These are phyloP conservation scores for Blastobotrys muscicola DNA, from an alignment of 805 yeast species.

Conservation along the genomic window DNA sequence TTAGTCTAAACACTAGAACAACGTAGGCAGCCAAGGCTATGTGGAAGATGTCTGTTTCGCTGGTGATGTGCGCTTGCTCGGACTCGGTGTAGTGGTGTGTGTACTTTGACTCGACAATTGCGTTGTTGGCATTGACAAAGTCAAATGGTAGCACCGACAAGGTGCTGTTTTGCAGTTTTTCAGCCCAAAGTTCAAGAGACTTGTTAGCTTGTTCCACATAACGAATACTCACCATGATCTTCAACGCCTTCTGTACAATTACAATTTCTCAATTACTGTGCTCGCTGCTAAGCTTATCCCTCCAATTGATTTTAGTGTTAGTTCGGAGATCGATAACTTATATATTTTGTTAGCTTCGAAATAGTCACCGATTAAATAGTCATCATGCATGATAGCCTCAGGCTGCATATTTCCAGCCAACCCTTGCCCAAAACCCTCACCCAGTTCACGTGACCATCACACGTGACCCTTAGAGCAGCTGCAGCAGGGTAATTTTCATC, in stretches of 20 bases:
- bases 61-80: slow-evolving; percentile 14
- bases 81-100: slow-evolving; percentile 18
- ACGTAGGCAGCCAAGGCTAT: slow-evolving; percentile 58
- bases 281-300: no score
- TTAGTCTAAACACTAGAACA: slow-evolving; percentile 62
- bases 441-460: no score
- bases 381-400: no score
- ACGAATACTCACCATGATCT: not conserved
- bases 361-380: no score
- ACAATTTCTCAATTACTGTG: no score
- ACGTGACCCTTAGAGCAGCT: no score
- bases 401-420: no score
- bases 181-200: slow-evolving; percentile 46
- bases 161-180: slow-evolving; percentile 66
- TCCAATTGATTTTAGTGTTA: no score
- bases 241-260: not conserved
- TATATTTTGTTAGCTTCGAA: no score
- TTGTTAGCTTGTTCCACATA: not conserved
- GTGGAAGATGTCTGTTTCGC: slow-evolving; percentile 31
- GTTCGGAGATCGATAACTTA: no score
- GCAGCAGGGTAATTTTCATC: no score
- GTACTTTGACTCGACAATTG: slow-evolving; percentile 53
- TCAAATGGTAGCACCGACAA: slow-evolving; percentile 84
- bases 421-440: no score
- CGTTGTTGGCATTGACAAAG: slow-evolving; percentile 63